Base-by-base conservation (phyloP, 2,329 filamentous ascomycete species). In the Colletotrichum sp. region DNA sequence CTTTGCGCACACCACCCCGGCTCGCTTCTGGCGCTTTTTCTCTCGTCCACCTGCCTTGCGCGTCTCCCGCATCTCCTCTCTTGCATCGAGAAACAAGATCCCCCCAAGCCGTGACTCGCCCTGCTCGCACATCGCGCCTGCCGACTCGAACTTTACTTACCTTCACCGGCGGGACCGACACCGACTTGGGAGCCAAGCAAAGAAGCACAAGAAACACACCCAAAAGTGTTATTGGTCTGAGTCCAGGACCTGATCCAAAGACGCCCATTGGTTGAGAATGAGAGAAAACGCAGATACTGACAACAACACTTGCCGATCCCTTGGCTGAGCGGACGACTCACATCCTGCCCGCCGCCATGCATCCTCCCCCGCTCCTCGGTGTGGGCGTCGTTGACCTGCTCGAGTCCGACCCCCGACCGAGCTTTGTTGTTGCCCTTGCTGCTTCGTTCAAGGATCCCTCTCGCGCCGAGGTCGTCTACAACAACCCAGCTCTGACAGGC, bases 391-490 rank as follows among this genome's bases (percentile, higher is more conserved):
- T 85, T 74, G 85, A 87, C 78, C 82, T 88, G 15, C 82, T 87
- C 77, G 81, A 84, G 75, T 83, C 81, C 76, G 86, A 88, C 75
- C 84, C 85, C 34, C 83, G 86, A 70, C 85, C 86, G 69, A 84
- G 84, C 59, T 88, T 88, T 60, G 81, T 87, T 71, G 83, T 85
- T 63, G 80, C 80, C 34, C 66, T 78, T 21, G 69, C 76, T 18
- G 55, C 78, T 18, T 62, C 69, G 15, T 39, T 74, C 65, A 69
- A 78, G 60, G 66, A 79, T 32, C 60, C 78, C 24, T 57, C 70
- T 32, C 75, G 72, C 30, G 69, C 76, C 10, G 62, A 65, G 36
- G 71, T 82, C 18, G 79, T 83, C 26, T 86, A 87, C 78, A 81
- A 81, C 72, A 88, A 88, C 72, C 82, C 84, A 59, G 82, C 84